Evolutionary conservation across 768 basidiomycete species (phyloP).

Genomic region (Nevesoporus exiguus): DNA sequence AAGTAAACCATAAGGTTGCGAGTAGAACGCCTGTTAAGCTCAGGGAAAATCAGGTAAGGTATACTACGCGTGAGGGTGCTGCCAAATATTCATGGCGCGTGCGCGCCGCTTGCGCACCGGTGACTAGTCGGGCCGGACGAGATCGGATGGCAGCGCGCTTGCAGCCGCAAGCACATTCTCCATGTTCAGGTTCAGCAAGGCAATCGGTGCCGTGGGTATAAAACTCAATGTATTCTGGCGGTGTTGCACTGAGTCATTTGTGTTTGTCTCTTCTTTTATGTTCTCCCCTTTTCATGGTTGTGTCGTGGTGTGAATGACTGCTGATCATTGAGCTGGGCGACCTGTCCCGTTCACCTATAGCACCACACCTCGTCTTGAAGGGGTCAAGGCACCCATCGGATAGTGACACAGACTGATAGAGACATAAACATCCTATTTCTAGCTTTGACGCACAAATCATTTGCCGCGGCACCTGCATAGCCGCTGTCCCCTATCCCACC

Average conservation of each 20-base stretch:
- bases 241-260: constrained; percentile 14
- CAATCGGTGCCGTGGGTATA: constrained; percentile 20
- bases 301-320: not conserved
- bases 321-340: constrained; percentile 6
- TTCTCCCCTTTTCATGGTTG: not conserved
- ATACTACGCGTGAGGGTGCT: no score
- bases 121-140: no score
- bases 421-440: no score
- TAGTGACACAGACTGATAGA: not conserved
- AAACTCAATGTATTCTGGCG: constrained; percentile 16
- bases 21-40: no score
- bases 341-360: constrained; percentile 19
- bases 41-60: no score
- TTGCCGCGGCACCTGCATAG: no score
- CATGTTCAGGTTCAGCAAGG: constrained; percentile 21
- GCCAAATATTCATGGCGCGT: no score
- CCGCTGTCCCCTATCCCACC: no score
- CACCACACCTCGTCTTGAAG: constrained; percentile 18
- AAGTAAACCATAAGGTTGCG: no score
- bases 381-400: not conserved
- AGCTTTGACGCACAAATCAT: not conserved
- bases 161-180: constrained; percentile 17
- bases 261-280: not conserved
- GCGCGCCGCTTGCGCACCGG: no score
- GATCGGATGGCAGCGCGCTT: no score